Base-by-base conservation (phyloP, 179 eudicot species). In the Silene vulgaris region DNA sequence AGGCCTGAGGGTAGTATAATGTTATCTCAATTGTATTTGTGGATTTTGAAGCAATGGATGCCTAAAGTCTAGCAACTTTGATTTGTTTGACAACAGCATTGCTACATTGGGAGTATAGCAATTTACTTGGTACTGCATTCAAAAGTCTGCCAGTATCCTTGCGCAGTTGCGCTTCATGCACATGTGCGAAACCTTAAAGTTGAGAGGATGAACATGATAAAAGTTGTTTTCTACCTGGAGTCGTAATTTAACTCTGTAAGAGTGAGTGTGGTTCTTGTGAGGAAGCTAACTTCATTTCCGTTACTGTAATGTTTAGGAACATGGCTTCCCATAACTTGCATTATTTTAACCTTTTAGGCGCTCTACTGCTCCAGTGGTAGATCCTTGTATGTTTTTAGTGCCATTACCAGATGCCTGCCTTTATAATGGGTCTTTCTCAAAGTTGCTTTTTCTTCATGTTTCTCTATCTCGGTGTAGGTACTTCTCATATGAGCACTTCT, bases 401-500 rank as follows among this genome's bases (percentile, higher is more conserved):
- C 8, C 26, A 20, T 26, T 48, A 0, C 19, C 8, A 1, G 62
- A 12, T 28, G 12, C 37, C 62, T 26, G 0, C 23, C 4, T 71
- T 48, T 21, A 21, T 13, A 3, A 26, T 17, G n/a, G 8, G 0
- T 40, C 72, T 54, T 52, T 52, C 66, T 69, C 65, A 8, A 20
- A 21, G 29, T 16, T 7, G 9, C 30, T 74, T 70, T 69, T 37
- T 26, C 35, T 50, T 57, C 69, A 61, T 71, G 61, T 67, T 52
- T 71, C 54, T 74, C 45, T 56, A 19, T 54, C 28, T 29, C 52
- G 8, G 56, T 77, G 52, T 56, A 95, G 99, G 85, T 95, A 92
- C 86, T 96, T 96, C 84, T 96, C 99, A n/a, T 96, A 96, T 84
- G 99, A 96, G 81, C 99, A 96, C 76, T 96, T 96, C 76, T 96